Evolutionary conservation across 2,329 filamentous ascomycete species (phyloP).

Genomic region (Aspergillus hiratsukae): DNA sequence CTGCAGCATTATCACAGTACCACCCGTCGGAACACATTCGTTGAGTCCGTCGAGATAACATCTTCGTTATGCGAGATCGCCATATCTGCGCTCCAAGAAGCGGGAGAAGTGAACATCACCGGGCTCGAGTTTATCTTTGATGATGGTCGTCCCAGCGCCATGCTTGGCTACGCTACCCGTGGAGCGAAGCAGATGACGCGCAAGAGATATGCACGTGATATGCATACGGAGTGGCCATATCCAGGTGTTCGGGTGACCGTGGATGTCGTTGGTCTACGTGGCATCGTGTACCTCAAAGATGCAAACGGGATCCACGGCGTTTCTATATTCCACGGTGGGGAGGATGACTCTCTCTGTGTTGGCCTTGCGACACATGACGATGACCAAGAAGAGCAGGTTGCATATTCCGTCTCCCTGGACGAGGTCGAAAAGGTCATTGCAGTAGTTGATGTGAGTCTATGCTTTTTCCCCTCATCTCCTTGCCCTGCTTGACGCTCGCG

Average conservation of each 20-base stretch:
- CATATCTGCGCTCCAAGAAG: constrained; percentile 1
- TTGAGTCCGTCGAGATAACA: neutral
- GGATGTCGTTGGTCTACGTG: neutral
- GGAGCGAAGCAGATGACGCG: neutral
- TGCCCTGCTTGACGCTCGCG: too few relatives aligned
- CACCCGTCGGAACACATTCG: neutral
- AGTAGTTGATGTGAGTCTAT: too few relatives aligned
- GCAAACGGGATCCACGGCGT: too few relatives aligned
- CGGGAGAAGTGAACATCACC: neutral
- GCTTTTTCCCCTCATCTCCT: too few relatives aligned
- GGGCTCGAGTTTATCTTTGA: constrained; percentile 6
- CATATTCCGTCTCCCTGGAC: too few relatives aligned
- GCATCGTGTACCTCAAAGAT: too few relatives aligned
- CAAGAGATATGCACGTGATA: neutral
- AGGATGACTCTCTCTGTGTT: too few relatives aligned
- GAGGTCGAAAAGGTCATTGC: too few relatives aligned
- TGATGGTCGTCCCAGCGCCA: neutral
- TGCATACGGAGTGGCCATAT: neutral
- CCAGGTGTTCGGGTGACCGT: neutral
- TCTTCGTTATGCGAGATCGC: neutral
- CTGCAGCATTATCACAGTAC: constrained; percentile 11
- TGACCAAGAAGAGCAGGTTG: too few relatives aligned
- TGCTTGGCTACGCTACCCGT: constrained; percentile 3
- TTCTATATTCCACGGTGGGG: too few relatives aligned
- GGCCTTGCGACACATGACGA: too few relatives aligned